Conservation (phyloP, 495 filamentous ascomycete genomes). For the Penicillium paxilli region DNA sequence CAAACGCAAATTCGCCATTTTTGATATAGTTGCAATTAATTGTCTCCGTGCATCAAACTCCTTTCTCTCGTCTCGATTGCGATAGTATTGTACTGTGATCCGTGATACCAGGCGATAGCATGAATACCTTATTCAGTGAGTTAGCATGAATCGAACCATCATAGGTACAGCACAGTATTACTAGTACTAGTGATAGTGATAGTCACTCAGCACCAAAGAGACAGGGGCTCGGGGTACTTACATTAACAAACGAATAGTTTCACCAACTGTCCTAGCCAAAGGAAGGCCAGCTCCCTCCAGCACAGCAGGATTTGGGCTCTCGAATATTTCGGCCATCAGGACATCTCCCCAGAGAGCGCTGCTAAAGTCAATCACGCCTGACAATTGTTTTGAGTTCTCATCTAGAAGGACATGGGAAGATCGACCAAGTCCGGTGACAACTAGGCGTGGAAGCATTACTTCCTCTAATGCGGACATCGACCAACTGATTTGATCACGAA, state of each 20-base stretch:
- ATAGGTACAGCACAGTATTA: neutral
- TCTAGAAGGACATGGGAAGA: conserved; percentile 60
- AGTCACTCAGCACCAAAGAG: neutral
- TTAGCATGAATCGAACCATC: conserved; percentile 1
- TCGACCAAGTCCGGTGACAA: conserved; percentile 57
- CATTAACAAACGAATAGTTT: conserved; percentile 35
- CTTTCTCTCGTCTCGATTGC: conserved; percentile 32
- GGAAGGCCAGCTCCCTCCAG: conserved; percentile 42
- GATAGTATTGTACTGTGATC: conserved; percentile 45
- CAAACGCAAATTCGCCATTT: conserved; percentile 21
- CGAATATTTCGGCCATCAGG: conserved; percentile 46
- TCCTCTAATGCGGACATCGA: conserved; percentile 54
- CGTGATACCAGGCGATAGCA: conserved; percentile 42
- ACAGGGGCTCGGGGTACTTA: conserved; percentile 25
- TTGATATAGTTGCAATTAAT: conserved; percentile 29
- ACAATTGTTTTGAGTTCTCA: conserved; percentile 41
- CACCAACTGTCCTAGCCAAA: conserved; percentile 18
- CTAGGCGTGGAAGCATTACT: conserved; percentile 55
- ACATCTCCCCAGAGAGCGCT: conserved; percentile 52
- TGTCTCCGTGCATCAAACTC: conserved; percentile 42
- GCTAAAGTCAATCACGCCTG: conserved; percentile 47
- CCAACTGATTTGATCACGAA: conserved; percentile 53
- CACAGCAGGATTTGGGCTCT: conserved; percentile 31
- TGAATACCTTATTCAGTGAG: conserved; percentile 30
- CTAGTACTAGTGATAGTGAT: too few relatives aligned